Evolutionary conservation across 257 asterid species (phyloP).

Genomic region (Capsicum pubescens): DNA sequence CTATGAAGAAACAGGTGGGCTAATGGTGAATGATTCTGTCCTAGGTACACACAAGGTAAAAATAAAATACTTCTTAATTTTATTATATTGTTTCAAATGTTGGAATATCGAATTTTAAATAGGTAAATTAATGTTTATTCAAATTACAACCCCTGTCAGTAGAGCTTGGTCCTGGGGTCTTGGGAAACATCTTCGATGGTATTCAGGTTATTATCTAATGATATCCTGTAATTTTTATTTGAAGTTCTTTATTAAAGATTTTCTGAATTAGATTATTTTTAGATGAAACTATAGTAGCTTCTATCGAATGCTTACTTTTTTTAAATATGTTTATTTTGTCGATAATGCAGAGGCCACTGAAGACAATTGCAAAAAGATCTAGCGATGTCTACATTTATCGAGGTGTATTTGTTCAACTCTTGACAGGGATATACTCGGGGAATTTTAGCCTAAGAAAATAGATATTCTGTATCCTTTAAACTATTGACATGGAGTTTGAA

Average conservation of each 20-base stretch:
- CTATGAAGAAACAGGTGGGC: slow-evolving; percentile 96
- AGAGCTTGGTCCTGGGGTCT: slow-evolving; percentile 93
- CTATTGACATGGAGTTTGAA: not conserved
- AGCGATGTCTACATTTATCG: slow-evolving; percentile 99
- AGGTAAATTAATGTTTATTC: not conserved
- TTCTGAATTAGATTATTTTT: not conserved
- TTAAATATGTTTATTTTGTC: slow-evolving; percentile 27
- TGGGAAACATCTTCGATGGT: slow-evolving; percentile 95
- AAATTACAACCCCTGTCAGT: slow-evolving; percentile 83
- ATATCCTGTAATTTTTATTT: slow-evolving; percentile 28
- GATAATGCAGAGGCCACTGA: slow-evolving; percentile 82
- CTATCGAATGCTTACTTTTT: not conserved
- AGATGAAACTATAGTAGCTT: not conserved
- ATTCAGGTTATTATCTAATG: slow-evolving; percentile 68
- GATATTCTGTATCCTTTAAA: slow-evolving; percentile 46
- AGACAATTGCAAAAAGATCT: slow-evolving; percentile 87
- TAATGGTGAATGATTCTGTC: slow-evolving; percentile 92
- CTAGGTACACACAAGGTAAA: slow-evolving; percentile 90
- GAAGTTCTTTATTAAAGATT: not conserved
- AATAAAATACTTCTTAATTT: slow-evolving; percentile 18
- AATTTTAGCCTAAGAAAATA: slow-evolving; percentile 86
- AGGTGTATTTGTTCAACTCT: slow-evolving; percentile 97
- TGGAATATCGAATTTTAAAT: not conserved
- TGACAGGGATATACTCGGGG: slow-evolving; percentile 97
- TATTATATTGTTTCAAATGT: not conserved